phyloP scores from a whole-genome alignment of 2,329 filamentous ascomycete species.

The Coniochaeta sp. region DNA sequence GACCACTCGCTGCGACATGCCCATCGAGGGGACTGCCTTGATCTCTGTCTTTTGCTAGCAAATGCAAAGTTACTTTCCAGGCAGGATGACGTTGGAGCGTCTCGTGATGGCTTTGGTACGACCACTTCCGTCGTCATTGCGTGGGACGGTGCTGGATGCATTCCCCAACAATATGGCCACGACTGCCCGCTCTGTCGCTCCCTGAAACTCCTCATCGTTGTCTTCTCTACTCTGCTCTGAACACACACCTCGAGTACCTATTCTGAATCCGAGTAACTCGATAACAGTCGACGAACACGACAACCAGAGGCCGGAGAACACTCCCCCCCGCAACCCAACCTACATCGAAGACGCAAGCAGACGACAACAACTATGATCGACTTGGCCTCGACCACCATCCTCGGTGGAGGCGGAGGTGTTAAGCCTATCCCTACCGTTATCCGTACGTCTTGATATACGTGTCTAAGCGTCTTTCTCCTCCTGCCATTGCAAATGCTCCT shows the following conservation, averaged over 20 bases:
- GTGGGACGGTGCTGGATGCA: background rate
- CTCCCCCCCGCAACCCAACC: no score
- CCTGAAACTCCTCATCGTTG: background rate
- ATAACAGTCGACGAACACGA: no score
- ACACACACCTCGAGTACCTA: background rate
- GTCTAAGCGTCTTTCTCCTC: background rate
- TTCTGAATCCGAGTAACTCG: no score
- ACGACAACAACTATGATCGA: background rate
- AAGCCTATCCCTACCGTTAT: constrained; percentile 17
- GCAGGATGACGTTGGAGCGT: background rate
- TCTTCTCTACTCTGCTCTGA: background rate
- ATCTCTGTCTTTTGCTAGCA: background rate
- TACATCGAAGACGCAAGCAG: no score
- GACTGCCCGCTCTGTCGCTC: background rate
- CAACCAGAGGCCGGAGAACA: no score
- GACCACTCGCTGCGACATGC: background rate
- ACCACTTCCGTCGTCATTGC: background rate
- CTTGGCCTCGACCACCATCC: constrained; percentile 3
- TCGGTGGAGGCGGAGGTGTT: constrained; percentile 3
- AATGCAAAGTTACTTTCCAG: background rate
- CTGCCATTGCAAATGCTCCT: background rate
- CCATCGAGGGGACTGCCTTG: background rate
- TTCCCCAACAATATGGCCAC: background rate
- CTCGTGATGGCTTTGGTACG: background rate
- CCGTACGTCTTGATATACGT: constrained; percentile 11